A percentile compares a stretch with the other conserved stretches of the same genome.
These are phyloP conservation scores for Solanum chacoense DNA, from an alignment of 305 asterid genomes.

Conservation along the genomic window DNA sequence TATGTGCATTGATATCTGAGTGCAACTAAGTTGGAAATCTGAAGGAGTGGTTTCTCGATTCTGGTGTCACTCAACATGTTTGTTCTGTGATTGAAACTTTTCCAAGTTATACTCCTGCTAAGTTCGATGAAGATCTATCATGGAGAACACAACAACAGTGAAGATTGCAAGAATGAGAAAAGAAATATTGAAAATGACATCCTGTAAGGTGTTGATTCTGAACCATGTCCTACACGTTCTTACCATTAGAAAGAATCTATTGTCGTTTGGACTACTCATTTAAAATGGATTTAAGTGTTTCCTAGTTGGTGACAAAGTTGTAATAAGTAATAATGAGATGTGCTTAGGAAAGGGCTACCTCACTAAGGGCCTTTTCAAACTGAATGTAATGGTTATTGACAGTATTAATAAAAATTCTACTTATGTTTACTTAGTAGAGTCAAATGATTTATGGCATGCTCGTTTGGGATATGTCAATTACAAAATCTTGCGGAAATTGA, in stretches of 20 bases:
- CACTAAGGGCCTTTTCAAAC: neutral
- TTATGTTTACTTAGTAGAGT: neutral
- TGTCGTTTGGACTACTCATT: neutral
- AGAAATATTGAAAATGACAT: too few species aligned
- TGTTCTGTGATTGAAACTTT: neutral
- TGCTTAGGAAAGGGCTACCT: neutral
- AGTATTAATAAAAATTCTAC: neutral
- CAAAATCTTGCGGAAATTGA: too few species aligned
- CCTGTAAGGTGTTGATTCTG: neutral
- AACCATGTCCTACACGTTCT: neutral
- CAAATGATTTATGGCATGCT: neutral
- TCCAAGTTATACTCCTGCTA: neutral
- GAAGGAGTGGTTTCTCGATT: neutral
- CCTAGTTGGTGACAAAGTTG: neutral
- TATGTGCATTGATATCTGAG: too few species aligned
- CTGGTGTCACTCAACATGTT: neutral
- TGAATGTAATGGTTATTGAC: neutral
- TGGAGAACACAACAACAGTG: neutral
- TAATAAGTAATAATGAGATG: neutral
- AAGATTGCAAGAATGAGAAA: neutral
- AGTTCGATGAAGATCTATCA: neutral
- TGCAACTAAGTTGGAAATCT: neutral
- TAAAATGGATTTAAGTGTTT: neutral
- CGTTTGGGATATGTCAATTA: neutral
- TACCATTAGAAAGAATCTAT: too few species aligned